phyloP scores from a whole-genome alignment of 441 rosid species.

The Populus hybrid region DNA sequence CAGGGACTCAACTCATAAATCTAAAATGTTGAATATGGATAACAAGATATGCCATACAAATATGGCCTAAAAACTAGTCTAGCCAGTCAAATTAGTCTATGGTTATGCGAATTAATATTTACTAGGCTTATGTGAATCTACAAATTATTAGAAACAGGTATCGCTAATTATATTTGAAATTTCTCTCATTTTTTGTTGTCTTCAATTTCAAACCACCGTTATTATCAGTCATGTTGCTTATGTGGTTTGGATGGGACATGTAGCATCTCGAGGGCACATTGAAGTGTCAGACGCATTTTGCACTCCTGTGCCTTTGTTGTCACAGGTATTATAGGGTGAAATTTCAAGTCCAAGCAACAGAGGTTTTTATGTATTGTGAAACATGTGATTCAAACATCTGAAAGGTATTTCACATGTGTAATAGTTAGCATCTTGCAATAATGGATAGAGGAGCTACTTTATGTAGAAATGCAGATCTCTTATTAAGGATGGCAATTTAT shows the following conservation, averaged over 20 bases:
- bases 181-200: neutral
- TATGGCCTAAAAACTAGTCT: neutral
- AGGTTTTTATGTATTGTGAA: neutral
- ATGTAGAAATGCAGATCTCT: neutral
- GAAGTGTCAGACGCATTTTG: neutral
- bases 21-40: neutral
- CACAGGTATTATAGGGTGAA: neutral
- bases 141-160: neutral
- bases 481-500: neutral
- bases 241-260: neutral
- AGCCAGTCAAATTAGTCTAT: neutral
- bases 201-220: neutral
- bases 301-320: neutral
- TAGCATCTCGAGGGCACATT: neutral
- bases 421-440: neutral
- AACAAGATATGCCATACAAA: neutral
- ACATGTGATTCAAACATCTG: neutral
- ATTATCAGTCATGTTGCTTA: neutral
- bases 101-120: neutral
- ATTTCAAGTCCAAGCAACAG: neutral
- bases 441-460: neutral
- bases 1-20: neutral
- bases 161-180: neutral
- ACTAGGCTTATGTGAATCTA: neutral
- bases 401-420: neutral